phyloP scores from a whole-genome alignment of 352 stramenopile species.

The Globisporangium cederbergense region DNA sequence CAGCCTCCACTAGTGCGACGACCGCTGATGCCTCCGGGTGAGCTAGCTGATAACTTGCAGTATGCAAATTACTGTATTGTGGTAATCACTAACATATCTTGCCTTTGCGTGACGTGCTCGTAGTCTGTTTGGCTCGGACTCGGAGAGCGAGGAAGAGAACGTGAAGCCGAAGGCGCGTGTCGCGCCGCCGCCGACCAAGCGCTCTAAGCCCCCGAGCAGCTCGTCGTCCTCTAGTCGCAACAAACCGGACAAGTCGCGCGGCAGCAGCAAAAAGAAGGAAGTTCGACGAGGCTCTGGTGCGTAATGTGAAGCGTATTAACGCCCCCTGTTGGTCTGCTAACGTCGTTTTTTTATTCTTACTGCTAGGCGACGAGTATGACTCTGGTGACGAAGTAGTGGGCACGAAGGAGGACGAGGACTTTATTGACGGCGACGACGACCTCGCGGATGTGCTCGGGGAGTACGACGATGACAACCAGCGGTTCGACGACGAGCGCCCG shows the following conservation, averaged over 20 bases:
- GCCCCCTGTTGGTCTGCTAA: neutral
- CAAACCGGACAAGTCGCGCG: conserved; percentile 11
- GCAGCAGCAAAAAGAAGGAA: conserved; percentile 11
- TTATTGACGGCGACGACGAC: conserved; percentile 87
- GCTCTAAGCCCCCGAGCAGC: conserved; percentile 30
- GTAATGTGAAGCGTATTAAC: neutral
- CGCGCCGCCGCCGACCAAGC: conserved; percentile 42
- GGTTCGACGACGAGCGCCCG: conserved; percentile 82
- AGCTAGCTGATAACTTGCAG: neutral
- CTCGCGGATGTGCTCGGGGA: conserved; percentile 78
- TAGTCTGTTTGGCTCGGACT: conserved; percentile 85
- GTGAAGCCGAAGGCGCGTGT: conserved; percentile 40
- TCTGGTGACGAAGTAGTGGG: conserved; percentile 73
- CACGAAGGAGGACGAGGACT: conserved; percentile 82
- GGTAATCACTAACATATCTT: neutral
- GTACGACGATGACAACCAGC: conserved; percentile 71
- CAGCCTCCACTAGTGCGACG: conserved; percentile 35
- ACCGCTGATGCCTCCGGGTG: conserved; percentile 74
- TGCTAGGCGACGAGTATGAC: conserved; percentile 74
- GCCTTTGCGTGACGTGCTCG: neutral
- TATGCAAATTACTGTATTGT: neutral
- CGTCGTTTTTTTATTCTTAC: neutral
- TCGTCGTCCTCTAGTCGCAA: conserved; percentile 9
- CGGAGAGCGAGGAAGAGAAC: conserved; percentile 76
- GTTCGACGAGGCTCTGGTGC: conserved; percentile 19